Base-by-base conservation (phyloP, 768 basidiomycete species). In the Galerina sulciceps region DNA sequence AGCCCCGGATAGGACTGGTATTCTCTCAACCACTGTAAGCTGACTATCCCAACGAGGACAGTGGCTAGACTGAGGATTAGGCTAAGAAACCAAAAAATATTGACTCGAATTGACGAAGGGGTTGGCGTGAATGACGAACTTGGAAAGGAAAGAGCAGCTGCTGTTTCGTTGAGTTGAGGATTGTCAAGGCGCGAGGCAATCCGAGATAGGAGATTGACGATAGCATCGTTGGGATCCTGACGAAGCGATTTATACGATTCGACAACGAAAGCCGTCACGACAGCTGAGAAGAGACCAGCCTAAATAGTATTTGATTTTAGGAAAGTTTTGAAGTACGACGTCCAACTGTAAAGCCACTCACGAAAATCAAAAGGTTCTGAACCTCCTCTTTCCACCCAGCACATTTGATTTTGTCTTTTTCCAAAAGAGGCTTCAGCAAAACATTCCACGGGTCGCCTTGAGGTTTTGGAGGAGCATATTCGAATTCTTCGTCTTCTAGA, bases 241-340 rank as follows among this genome's bases (percentile, higher is more conserved):
- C 65, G 55, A 15, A 69, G 57, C 13, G 31, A 31, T 46, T 61
- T 53, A 51, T 65, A 68, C 18, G 58, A 59, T 15, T 59, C 58
- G 18, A 59, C 26, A 14, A 54, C 52, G 34, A 59, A 59, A 1
- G 52, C 63, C 2, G 69, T 68, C 8, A 66, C 60, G 6, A 68
- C 63, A 3, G 67, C 65, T 4, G 69, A 70, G 50, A 67, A 70
- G 13, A 70, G 62, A 43, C 58, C 58, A 55, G 69, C 65, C 69
- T 70, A 22, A 35, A n/a, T n/a, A n/a, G n/a, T n/a, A n/a, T n/a
- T n/a, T n/a, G n/a, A n/a, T n/a, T n/a, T n/a, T n/a, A n/a, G n/a
- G n/a, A n/a, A n/a, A n/a, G n/a, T n/a, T n/a, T n/a, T n/a, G n/a
- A n/a, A n/a, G n/a, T n/a, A n/a, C 20, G 14, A 6, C 11, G 5